These are phyloP conservation scores for Nemania bipapillata DNA, from an alignment of 2,329 filamentous ascomycete species.

Conservation along the genomic window DNA sequence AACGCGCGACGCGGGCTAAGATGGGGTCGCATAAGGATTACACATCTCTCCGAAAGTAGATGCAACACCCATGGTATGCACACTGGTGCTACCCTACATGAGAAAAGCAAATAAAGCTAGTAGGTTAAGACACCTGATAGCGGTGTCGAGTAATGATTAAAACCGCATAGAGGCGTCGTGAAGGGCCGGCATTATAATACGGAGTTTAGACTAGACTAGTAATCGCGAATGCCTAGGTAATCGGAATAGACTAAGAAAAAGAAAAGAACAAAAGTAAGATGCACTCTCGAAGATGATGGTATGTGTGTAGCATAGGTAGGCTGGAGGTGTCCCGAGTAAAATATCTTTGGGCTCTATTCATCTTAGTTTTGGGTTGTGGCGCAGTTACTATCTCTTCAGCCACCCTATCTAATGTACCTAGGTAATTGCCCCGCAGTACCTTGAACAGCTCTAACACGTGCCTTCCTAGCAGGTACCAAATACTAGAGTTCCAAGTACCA, in stretches of 20 bases:
- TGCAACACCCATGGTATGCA: not conserved
- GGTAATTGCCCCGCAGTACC: not conserved
- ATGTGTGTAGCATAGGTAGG: too few relatives aligned
- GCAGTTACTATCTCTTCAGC: not conserved
- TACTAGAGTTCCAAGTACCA: too few relatives aligned
- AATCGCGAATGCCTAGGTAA: too few relatives aligned
- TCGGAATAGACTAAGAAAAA: too few relatives aligned
- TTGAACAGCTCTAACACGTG: not conserved
- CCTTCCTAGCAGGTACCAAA: too few relatives aligned
- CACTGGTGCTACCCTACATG: not conserved
- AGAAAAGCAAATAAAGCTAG: not conserved
- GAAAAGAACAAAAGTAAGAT: too few relatives aligned
- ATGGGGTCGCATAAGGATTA: not conserved
- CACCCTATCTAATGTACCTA: not conserved
- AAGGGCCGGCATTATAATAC: not conserved
- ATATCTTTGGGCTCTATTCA: too few relatives aligned
- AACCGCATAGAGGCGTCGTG: not conserved
- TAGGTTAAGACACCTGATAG: not conserved
- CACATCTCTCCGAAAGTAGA: not conserved
- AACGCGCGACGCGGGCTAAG: not conserved
- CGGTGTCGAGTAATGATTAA: not conserved
- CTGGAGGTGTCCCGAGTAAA: too few relatives aligned
- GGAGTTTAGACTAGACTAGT: too few relatives aligned
- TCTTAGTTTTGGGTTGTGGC: not conserved
- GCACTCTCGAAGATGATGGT: too few relatives aligned